phyloP scores from a whole-genome alignment of 495 filamentous ascomycete genomes.

The Apodospora peruviana region DNA sequence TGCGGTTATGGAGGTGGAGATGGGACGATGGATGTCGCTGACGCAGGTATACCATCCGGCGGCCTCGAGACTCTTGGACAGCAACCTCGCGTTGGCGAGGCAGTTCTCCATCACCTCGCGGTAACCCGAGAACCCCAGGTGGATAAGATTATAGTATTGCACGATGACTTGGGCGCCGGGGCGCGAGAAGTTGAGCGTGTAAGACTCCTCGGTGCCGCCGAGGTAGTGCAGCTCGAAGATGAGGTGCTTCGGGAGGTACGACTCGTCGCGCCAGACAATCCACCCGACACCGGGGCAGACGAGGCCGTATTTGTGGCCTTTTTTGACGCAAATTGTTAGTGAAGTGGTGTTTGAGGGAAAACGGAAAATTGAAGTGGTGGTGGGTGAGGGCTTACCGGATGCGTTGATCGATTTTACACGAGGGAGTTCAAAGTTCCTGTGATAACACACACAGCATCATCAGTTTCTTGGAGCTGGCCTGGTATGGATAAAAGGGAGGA shows the following conservation, averaged over 20 bases:
- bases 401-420: slow-evolving; percentile 71
- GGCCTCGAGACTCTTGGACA: slow-evolving; percentile 62
- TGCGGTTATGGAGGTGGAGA: slow-evolving; percentile 2
- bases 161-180: slow-evolving; percentile 67
- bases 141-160: slow-evolving; percentile 74
- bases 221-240: slow-evolving; percentile 74
- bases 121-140: slow-evolving; percentile 65
- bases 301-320: slow-evolving; percentile 66
- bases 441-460: slow-evolving; percentile 1
- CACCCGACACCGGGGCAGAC: slow-evolving; percentile 70
- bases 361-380: not conserved
- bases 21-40: slow-evolving; percentile 62
- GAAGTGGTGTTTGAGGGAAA: not conserved
- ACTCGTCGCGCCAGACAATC: slow-evolving; percentile 69
- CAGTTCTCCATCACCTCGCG: slow-evolving; percentile 64
- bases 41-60: slow-evolving; percentile 67
- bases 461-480: not conserved
- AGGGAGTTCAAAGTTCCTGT: slow-evolving; percentile 62
- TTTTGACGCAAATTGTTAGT: not conserved
- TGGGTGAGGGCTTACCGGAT: slow-evolving; percentile 31
- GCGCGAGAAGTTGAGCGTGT: slow-evolving; percentile 70
- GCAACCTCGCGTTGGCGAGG: slow-evolving; percentile 60
- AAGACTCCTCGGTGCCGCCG: slow-evolving; percentile 68
- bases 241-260: slow-evolving; percentile 62
- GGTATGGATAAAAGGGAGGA: not conserved